Percentiles rank a stretch among this genome's conserved stretches.
Evolutionary conservation across 2,329 filamentous ascomycete genomes (phyloP).

Genomic region (Cytospora schulzeri): DNA sequence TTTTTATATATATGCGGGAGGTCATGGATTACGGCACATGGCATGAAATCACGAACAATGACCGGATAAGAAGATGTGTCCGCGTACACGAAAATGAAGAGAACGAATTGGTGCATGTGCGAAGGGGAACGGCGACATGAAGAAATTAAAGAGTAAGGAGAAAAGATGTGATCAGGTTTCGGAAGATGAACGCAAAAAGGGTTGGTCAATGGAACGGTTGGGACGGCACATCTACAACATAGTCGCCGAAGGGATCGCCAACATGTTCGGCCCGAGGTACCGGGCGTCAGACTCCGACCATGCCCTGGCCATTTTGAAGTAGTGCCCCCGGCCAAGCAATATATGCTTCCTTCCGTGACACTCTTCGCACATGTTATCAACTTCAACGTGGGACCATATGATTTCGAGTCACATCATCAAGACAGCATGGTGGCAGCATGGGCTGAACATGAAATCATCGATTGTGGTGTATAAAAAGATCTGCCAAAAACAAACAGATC

Average conservation of each 20-base stretch:
- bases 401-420: no score
- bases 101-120: neutral
- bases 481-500: neutral
- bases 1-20: no score
- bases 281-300: neutral
- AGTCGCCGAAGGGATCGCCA: neutral
- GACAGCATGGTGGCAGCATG: neutral
- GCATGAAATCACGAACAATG: neutral
- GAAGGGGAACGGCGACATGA: neutral
- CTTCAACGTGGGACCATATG: no score
- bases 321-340: neutral
- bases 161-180: neutral
- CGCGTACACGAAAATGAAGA: neutral
- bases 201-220: neutral
- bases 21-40: neutral
- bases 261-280: neutral
- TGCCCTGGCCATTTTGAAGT: neutral
- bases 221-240: neutral
- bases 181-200: neutral
- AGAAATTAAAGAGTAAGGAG: no score
- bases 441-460: slow-evolving; percentile 1
- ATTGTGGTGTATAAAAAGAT: slow-evolving; percentile 16
- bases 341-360: neutral
- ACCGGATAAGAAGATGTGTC: neutral
- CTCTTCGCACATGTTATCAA: neutral